phyloP scores from a whole-genome alignment of 768 basidiomycete genomes.

The Boletus reticuloceps region DNA sequence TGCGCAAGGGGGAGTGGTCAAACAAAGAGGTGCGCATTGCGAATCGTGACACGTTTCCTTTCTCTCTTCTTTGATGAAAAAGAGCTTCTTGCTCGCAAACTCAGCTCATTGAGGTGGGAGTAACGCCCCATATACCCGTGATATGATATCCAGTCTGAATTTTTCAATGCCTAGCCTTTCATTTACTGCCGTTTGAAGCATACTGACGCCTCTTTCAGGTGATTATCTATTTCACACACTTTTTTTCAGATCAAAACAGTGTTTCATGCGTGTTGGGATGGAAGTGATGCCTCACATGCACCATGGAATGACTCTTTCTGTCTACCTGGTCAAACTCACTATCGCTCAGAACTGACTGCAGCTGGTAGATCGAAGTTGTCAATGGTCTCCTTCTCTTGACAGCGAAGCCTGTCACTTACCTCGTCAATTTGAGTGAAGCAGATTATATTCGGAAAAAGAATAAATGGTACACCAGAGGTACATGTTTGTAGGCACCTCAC shows the following conservation, averaged over 20 bases:
- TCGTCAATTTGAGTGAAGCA: conserved; percentile 93
- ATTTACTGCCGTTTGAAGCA: not conserved
- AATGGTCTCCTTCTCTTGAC: conserved; percentile 89
- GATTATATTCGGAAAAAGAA: conserved; percentile 98
- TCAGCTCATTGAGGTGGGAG: conserved; percentile 96
- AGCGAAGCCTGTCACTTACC: conserved; percentile 96
- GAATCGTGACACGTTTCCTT: not conserved
- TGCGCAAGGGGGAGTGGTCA: conserved; percentile 90
- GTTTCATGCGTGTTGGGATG: conserved; percentile 71
- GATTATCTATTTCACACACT: conserved; percentile 5
- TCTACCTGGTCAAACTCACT: not conserved
- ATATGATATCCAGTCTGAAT: conserved; percentile 55
- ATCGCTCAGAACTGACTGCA: conserved; percentile 11
- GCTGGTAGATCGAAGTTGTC: conserved; percentile 77
- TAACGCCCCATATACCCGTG: conserved; percentile 81
- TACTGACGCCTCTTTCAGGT: conserved; percentile 21
- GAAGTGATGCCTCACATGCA: conserved; percentile 73
- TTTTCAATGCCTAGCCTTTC: conserved; percentile 4
- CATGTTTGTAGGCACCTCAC: not conserved
- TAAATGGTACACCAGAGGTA: conserved; percentile 66
- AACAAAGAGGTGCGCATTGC: conserved; percentile 84
- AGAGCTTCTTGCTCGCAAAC: conserved; percentile 82
- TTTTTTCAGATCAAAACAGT: conserved; percentile 54
- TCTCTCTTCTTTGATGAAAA: conserved; percentile 56
- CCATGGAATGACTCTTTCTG: conserved; percentile 5